Conservation (phyloP, 306 rosid species). For the Rosa rugosa region DNA sequence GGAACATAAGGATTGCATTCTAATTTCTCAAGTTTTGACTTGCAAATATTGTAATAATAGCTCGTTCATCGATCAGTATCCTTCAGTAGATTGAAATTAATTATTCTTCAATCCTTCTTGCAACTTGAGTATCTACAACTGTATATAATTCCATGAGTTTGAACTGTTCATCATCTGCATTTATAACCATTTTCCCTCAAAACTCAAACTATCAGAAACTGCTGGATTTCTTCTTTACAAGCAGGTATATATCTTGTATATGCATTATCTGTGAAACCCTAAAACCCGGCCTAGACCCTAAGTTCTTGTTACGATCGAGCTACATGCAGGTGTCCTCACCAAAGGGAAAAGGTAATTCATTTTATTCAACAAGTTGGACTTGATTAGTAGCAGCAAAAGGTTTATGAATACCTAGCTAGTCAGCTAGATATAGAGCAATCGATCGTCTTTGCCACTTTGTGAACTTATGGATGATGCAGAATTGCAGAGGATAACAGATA, state of each 20-base stretch:
- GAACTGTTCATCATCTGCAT: not conserved
- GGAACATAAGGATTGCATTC: slow-evolving; percentile 32
- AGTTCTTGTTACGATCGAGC: not conserved
- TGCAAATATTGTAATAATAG: not conserved
- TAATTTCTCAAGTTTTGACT: slow-evolving; percentile 23
- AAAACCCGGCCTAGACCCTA: not conserved
- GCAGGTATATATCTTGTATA: not conserved
- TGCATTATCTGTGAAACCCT: not conserved
- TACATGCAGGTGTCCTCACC: not conserved
- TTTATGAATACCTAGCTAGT: not conserved
- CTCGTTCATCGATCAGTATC: not conserved
- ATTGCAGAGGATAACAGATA: not conserved
- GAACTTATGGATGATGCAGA: not conserved
- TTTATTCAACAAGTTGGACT: slow-evolving; percentile 1
- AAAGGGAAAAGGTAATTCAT: not conserved
- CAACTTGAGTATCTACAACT: not conserved
- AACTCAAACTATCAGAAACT: not conserved
- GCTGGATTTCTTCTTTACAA: not conserved
- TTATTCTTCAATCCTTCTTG: not conserved
- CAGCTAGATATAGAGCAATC: slow-evolving; percentile 9
- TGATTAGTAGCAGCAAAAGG: not conserved
- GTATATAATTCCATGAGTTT: not conserved
- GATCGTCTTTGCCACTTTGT: slow-evolving; percentile 7
- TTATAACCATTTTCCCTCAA: not conserved
- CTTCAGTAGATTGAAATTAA: not conserved